These are phyloP conservation scores for Aspergillus ibericus DNA, from an alignment of 2,329 filamentous ascomycete genomes.

Conservation along the genomic window DNA sequence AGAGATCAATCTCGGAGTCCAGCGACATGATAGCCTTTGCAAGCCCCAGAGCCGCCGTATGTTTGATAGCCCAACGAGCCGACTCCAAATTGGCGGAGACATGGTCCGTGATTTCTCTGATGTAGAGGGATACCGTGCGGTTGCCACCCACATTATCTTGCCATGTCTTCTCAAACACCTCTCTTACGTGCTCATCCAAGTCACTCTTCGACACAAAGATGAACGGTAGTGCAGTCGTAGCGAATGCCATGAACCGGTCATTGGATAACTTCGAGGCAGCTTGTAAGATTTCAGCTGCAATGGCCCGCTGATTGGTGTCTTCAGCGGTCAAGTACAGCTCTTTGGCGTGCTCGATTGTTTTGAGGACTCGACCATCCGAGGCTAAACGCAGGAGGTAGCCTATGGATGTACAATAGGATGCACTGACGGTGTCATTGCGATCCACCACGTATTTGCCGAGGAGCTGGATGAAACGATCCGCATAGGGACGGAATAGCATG, in stretches of 20 bases:
- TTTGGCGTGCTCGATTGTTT: constrained; percentile 57
- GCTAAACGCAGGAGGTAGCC: constrained; percentile 76
- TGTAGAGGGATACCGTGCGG: constrained; percentile 77
- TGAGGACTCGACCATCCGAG: constrained; percentile 59
- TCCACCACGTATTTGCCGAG: constrained; percentile 83
- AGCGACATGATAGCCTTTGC: constrained; percentile 71
- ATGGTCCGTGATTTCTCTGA: constrained; percentile 75
- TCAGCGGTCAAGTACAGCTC: constrained; percentile 79
- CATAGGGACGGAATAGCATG: constrained; percentile 71
- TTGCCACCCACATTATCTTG: constrained; percentile 83
- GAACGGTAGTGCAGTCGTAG: constrained; percentile 76
- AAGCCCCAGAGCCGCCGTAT: constrained; percentile 78
- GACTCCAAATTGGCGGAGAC: constrained; percentile 70
- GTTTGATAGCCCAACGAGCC: constrained; percentile 85
- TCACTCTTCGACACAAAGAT: constrained; percentile 88
- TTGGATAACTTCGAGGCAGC: constrained; percentile 83
- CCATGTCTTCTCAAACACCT: constrained; percentile 85
- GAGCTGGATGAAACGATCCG: constrained; percentile 72
- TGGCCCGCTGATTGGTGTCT: constrained; percentile 70
- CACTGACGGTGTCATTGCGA: constrained; percentile 89
- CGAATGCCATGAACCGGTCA: constrained; percentile 79
- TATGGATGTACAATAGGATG: constrained; percentile 80
- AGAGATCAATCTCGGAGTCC: constrained; percentile 55
- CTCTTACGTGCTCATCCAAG: constrained; percentile 72
- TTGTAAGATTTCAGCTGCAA: constrained; percentile 79